Percentiles rank a stretch among this genome's conserved stretches.
phyloP scores from a whole-genome alignment of 2,329 filamentous ascomycete genomes.

The Daldinia sp. region DNA sequence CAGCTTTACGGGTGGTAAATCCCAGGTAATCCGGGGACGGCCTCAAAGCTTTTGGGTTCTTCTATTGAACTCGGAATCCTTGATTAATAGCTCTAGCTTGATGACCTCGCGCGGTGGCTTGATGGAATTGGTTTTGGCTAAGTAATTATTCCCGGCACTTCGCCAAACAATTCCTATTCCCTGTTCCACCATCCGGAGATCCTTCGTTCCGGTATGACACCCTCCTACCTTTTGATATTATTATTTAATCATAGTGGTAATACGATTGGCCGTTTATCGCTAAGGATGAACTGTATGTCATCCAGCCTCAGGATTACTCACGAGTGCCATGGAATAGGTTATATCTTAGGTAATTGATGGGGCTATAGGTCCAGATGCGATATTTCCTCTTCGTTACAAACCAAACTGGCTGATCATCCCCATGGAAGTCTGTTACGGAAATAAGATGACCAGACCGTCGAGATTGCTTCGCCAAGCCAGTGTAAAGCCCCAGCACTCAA shows the following conservation, averaged over 20 bases:
- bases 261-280: background rate
- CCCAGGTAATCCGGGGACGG: background rate
- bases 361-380: background rate
- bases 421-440: background rate
- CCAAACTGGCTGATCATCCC: background rate
- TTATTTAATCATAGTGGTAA: background rate
- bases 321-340: background rate
- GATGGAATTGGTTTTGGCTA: background rate
- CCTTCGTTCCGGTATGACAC: background rate
- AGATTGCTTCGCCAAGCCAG: background rate
- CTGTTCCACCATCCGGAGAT: background rate
- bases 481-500: background rate
- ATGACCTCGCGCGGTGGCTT: background rate
- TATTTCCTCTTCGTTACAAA: background rate
- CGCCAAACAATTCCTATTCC: background rate
- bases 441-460: background rate
- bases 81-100: background rate
- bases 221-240: background rate
- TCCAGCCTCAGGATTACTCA: background rate
- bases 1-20: background rate
- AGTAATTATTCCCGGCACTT: background rate
- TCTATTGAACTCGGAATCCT: background rate
- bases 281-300: background rate
- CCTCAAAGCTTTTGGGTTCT: background rate
- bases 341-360: background rate